Percentiles rank a stretch among this genome's conserved stretches.
phyloP scores from a whole-genome alignment of 352 stramenopile species.

The Phytophthora gonapodyides region DNA sequence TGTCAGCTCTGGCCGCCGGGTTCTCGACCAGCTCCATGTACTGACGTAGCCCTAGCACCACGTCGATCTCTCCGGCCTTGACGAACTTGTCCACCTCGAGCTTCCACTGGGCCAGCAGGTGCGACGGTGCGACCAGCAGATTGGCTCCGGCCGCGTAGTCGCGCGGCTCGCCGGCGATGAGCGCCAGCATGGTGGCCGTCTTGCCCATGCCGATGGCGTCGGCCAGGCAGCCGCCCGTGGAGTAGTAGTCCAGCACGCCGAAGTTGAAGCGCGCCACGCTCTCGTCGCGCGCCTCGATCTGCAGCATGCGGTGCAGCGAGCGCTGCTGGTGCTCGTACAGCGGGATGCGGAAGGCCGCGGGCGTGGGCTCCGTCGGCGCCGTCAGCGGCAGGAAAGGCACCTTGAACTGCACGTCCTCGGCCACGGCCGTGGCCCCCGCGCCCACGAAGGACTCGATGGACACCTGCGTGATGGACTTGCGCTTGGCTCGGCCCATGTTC shows the following conservation, averaged over 20 bases:
- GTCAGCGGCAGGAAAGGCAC: constrained; percentile 84
- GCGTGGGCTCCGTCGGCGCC: constrained; percentile 66
- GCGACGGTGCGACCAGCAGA: constrained; percentile 75
- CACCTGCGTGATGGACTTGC: constrained; percentile 43
- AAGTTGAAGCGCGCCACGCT: constrained; percentile 73
- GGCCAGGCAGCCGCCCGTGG: constrained; percentile 68
- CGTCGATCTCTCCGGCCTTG: constrained; percentile 62
- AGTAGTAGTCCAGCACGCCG: constrained; percentile 72
- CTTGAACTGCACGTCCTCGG: constrained; percentile 78
- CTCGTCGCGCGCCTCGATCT: constrained; percentile 79
- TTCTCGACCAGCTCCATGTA: constrained; percentile 58
- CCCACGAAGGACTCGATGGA: constrained; percentile 66
- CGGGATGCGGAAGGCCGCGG: constrained; percentile 56
- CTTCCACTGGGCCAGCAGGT: constrained; percentile 85
- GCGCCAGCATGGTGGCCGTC: constrained; percentile 79
- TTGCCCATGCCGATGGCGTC: constrained; percentile 88
- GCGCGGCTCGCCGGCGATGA: constrained; percentile 66
- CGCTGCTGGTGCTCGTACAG: constrained; percentile 84
- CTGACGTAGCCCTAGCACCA: constrained; percentile 61
- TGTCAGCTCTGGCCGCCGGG: constrained; percentile 28
- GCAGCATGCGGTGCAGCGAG: constrained; percentile 83
- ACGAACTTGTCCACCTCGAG: constrained; percentile 82
- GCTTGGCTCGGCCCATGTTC: constrained; percentile 26
- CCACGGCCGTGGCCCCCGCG: constrained; percentile 33
- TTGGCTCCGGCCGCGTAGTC: constrained; percentile 59